Base-by-base conservation (phyloP, 2,329 filamentous ascomycete species). In the Colletotrichum nymphaeae region DNA sequence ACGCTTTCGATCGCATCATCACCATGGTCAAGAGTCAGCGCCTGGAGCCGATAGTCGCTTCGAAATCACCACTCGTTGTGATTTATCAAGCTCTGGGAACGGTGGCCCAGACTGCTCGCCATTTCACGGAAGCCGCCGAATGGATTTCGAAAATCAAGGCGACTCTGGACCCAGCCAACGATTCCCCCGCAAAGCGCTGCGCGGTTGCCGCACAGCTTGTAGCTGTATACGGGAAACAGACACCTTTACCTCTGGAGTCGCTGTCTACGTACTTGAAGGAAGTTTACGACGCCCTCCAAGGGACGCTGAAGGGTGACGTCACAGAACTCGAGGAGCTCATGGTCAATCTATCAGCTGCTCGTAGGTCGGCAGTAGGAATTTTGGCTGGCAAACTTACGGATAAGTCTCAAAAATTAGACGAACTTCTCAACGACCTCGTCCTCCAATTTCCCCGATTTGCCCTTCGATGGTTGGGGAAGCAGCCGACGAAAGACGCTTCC, bases 271-370 rank as follows among this genome's bases (percentile, higher is more conserved):
- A 89, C 1, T 77, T 91, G 5, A 75, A 80, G 5, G 83, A 87
- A 58, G 86, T 92, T 0, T 78, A 89, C 4, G 86, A 88, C 1
- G 84, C 86, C 1, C 81, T 93, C n/a, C 88, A 90, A 70, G 89
- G 88, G 0, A 85, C 88, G 14, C 83, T 93, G 37, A 89, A 89
- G 74, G 91, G 91, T 3, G 90, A 90, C 32, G 83, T 85, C 8
- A 79, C 83, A 1, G 91, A 93, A 72, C 84, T 93, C 35, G 90
- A 93, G 57, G 90, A 92, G 66, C 84, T 93, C 1, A 81, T 93
- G 28, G 83, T 84, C 8, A 89, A 89, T 73, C 82, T 93, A 5
- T 90, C 88, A 42, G 81, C 85, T 3, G 85, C 88, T 22, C 85
- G 91, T 74, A 88, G 89, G 75, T 87, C 88, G 5, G 86, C 86